Evolutionary conservation across 2,329 filamentous ascomycete species (phyloP), one percentile per base, ranked within the genome.

Genomic region (Orbilia oligospora): DNA sequence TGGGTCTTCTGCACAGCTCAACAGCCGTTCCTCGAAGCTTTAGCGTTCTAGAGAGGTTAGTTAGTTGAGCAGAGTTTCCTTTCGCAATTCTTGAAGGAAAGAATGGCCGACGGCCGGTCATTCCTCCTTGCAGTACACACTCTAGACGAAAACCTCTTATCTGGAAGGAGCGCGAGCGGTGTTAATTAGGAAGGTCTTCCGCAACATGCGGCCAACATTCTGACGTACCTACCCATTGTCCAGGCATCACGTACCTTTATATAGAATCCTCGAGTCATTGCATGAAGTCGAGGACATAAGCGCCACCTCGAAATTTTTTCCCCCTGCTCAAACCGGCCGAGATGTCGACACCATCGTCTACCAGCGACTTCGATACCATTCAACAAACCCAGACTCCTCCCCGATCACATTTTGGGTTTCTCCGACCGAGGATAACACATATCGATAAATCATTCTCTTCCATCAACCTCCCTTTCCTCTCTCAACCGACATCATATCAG

Each of bases 401-500:
- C 6, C 36, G 56, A 20, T 66, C 72, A n/a, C 33, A 36, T 5
- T 76, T 71, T 51, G 24, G 72, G 8, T 71, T 76, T 41, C 49
- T 76, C 48, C 72, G 56, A 66, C 72, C 46, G 48, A 67, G 55
- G 20, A 66, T 71, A 58, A 33, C 66, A 0, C 72, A 70, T 27
- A 18, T 44, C 9, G 72, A 71, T 30, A 58, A 41, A 6, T 71
- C 65, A 22, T 49, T 70, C 41, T 76, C 66, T 14, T 70, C 72
- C 6, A n/a, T 66, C 18, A 66, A 76, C 9, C 48, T 76, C 24
- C 72, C 72, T 0, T 71, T 76, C 38, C 66, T 76, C 20, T 56
- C 55, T 8, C 56, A 46, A 8, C 27, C 55, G 2, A 70, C 65
- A 18, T 53, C 65, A 10, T 76, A 76, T 48, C 66, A 76, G 38